A percentile compares a stretch with the other conserved stretches of the same genome.
Conservation (phyloP, 352 stramenopile species). For the Phytophthora hibernalis region DNA sequence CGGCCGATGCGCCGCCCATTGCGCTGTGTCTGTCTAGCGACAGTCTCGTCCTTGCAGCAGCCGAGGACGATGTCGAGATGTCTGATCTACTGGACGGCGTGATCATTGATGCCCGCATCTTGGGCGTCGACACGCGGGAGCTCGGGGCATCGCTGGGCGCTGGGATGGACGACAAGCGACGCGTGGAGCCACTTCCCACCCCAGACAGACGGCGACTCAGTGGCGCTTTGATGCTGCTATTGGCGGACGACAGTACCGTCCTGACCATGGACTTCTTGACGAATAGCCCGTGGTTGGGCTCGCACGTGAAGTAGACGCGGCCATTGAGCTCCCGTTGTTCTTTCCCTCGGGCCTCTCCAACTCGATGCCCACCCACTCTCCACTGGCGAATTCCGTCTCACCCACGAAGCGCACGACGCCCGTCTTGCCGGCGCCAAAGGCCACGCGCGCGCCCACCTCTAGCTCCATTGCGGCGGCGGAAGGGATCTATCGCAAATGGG, state of each 20-base stretch:
- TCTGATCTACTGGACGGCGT: slow-evolving; percentile 20
- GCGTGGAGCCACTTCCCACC: slow-evolving; percentile 17
- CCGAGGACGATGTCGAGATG: slow-evolving; percentile 4
- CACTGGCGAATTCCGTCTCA: slow-evolving; percentile 77
- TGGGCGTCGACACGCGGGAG: slow-evolving; percentile 25
- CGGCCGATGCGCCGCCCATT: slow-evolving; percentile 4
- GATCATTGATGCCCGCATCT: slow-evolving; percentile 28
- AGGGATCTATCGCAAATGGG: neutral
- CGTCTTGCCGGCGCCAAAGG: slow-evolving; percentile 73
- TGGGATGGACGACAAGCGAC: slow-evolving; percentile 19
- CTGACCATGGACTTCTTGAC: slow-evolving; percentile 57
- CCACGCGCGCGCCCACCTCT: slow-evolving; percentile 64
- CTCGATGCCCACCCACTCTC: slow-evolving; percentile 87
- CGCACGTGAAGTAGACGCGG: slow-evolving; percentile 81
- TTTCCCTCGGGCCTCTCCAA: slow-evolving; percentile 81
- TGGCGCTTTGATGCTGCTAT: slow-evolving; percentile 44
- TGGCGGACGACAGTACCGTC: slow-evolving; percentile 35
- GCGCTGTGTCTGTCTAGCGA: slow-evolving; percentile 40
- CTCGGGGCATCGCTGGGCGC: slow-evolving; percentile 8
- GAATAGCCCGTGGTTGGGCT: slow-evolving; percentile 78
- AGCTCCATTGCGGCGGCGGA: slow-evolving; percentile 45
- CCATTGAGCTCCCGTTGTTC: slow-evolving; percentile 89
- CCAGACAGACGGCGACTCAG: slow-evolving; percentile 43
- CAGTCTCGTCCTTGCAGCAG: slow-evolving; percentile 24
- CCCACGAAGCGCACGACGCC: slow-evolving; percentile 82